A percentile compares a stretch with the other conserved stretches of the same genome.
These are phyloP conservation scores for Apiotrichum siamense DNA, from an alignment of 1,284 basidiomycete genomes.

Conservation along the genomic window DNA sequence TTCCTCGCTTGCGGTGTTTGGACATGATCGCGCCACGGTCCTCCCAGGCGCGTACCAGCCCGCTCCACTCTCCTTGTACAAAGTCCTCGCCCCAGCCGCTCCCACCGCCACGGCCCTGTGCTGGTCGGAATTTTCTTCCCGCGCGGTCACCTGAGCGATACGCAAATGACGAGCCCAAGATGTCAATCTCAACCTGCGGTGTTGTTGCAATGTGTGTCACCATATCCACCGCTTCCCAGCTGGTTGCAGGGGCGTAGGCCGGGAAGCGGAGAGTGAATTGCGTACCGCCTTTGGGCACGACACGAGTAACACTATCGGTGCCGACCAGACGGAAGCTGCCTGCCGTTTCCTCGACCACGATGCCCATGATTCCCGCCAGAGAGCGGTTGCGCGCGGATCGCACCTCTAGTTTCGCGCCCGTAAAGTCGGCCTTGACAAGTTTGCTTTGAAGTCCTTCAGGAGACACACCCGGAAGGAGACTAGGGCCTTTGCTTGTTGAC, in stretches of 20 bases:
- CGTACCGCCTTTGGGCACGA: constrained; percentile 47
- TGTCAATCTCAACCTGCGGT: constrained; percentile 42
- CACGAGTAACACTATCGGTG: constrained; percentile 26
- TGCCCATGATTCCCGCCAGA: constrained; percentile 40
- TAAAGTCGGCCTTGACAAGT: constrained; percentile 50
- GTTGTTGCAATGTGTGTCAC: constrained; percentile 13
- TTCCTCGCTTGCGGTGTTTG: constrained; percentile 26
- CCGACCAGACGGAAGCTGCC: constrained; percentile 47
- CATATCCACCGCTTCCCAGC: constrained; percentile 6
- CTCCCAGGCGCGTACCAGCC: constrained; percentile 5
- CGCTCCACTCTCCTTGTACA: constrained; percentile 32
- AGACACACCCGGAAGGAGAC: constrained; percentile 43
- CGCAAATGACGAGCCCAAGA: constrained; percentile 47
- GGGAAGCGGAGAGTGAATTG: constrained; percentile 47
- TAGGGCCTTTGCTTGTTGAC: constrained; percentile 18
- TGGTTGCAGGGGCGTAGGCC: constrained; percentile 23
- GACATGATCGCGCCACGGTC: not conserved
- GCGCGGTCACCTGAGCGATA: constrained; percentile 48
- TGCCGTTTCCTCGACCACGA: constrained; percentile 50
- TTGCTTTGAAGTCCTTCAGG: constrained; percentile 36
- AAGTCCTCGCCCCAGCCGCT: constrained; percentile 44
- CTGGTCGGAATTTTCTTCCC: constrained; percentile 47
- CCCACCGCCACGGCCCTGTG: constrained; percentile 32
- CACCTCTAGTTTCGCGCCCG: constrained; percentile 41
- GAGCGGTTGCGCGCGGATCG: constrained; percentile 33